Conservation (phyloP, 2,329 filamentous ascomycete species). For the Eutypa lata region DNA sequence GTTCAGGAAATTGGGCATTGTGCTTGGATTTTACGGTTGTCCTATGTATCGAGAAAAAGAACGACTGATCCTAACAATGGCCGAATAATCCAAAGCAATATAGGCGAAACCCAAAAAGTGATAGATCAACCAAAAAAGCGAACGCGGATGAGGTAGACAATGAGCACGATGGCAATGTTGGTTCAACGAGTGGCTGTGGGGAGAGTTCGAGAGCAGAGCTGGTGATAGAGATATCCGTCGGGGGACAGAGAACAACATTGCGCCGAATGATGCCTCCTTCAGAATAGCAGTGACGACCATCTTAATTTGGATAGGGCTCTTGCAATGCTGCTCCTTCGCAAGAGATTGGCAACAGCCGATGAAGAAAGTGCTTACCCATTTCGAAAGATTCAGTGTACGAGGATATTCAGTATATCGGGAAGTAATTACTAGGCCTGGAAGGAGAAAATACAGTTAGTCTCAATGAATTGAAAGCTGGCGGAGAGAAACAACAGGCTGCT, state of each 20-base stretch:
- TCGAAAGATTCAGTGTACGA: conserved; percentile 31
- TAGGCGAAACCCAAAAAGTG: conserved; percentile 40
- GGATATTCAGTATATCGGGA: conserved; percentile 21
- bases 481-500: not conserved
- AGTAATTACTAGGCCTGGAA: conserved; percentile 21
- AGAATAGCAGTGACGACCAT: conserved; percentile 11
- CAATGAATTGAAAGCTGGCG: not conserved
- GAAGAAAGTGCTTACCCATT: conserved; percentile 45
- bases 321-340: conserved; percentile 19
- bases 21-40: conserved; percentile 3
- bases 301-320: conserved; percentile 13
- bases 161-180: conserved; percentile 23
- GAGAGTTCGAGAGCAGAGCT: conserved; percentile 2
- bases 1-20: conserved; percentile 41
- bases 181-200: conserved; percentile 5
- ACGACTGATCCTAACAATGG: conserved; percentile 33
- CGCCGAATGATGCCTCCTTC: conserved; percentile 9
- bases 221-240: conserved; percentile 8
- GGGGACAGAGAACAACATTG: conserved; percentile 7
- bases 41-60: conserved; percentile 8
- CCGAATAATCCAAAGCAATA: conserved; percentile 33
- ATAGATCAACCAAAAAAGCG: conserved; percentile 42
- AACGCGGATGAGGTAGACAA: conserved; percentile 21
- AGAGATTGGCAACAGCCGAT: conserved; percentile 18
- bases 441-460: conserved; percentile 23